Base-by-base conservation (phyloP, 2,329 filamentous ascomycete genomes). In the Phymatotrichopsis omnivora region DNA sequence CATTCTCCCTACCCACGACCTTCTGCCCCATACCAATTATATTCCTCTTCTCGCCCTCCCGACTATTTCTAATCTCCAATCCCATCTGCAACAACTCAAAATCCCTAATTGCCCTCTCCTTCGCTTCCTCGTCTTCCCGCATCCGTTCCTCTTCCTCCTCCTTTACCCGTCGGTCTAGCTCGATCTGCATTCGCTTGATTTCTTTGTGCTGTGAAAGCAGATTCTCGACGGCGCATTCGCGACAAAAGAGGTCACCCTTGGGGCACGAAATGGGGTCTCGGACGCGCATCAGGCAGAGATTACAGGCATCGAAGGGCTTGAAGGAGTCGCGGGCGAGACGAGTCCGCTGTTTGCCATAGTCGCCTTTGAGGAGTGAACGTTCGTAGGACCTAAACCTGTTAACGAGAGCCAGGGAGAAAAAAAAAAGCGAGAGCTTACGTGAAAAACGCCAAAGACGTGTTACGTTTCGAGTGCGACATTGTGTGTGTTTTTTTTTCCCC, bases 131-230 rank as follows among this genome's bases (percentile, higher is more conserved):
- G 14, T 86, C 76, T 36, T 76, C 70, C 7, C 73, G 66, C 4
- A 69, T 69, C 42, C 70, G 69, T 3, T 74, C 71, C 49, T 82
- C 80, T 4, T 71, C 69, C 5, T 71, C 68, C 20, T 86, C 81
- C 43, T 73, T 70, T 51, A 72, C 68, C 22, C 76, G 73, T 23
- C 72, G 67, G 54, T 80, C 77, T 16, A 74, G 70, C 17, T 74
- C 71, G 56, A 76, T 81, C 50, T 85, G 83, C 2, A 83, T 61
- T 0, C 91, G 76, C 62, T 86, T 91, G 54, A 93, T 87, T 61
- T 96, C 91, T 66, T 87, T 83, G 57, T 85, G 80, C 64, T 98
- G 89, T 1, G 85, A 75, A 1, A 96, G 71, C n/a, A 98, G 78
- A 59, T 96, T 94, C 56, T 71, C 79, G 42, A 96, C 75, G 7